Percentiles rank a stretch among this genome's conserved stretches.
Conservation (phyloP, 2,329 filamentous ascomycete species). For the Chalara sp. region DNA sequence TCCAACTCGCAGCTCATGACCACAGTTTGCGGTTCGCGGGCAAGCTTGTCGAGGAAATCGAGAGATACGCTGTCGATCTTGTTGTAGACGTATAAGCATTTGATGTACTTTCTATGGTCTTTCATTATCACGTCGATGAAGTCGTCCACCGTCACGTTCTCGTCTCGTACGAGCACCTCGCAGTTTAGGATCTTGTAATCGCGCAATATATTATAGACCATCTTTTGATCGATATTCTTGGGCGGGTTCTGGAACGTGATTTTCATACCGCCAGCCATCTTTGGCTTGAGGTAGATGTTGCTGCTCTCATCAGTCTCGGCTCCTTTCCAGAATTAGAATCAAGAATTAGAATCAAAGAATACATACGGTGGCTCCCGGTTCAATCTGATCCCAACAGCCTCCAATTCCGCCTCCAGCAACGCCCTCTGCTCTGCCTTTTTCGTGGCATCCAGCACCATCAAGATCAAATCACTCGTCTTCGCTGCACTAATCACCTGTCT, state of each 20-base stretch:
- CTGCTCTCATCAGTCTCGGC: slow-evolving; percentile 33
- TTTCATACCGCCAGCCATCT: slow-evolving; percentile 97
- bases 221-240: slow-evolving; percentile 91
- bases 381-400: slow-evolving; percentile 88
- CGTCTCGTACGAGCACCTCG: slow-evolving; percentile 91
- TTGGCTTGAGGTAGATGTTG: slow-evolving; percentile 94
- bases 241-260: slow-evolving; percentile 90
- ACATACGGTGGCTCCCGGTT: slow-evolving; percentile 84
- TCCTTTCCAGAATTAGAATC: not conserved
- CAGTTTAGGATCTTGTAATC: slow-evolving; percentile 99
- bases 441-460: slow-evolving; percentile 96
- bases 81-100: slow-evolving; percentile 95
- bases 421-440: slow-evolving; percentile 92
- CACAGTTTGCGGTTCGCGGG: slow-evolving; percentile 85
- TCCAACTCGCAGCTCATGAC: slow-evolving; percentile 98
- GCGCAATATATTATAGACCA: slow-evolving; percentile 93
- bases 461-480: slow-evolving; percentile 94
- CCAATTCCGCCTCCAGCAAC: slow-evolving; percentile 83
- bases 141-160: slow-evolving; percentile 93
- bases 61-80: slow-evolving; percentile 95
- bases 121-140: slow-evolving; percentile 99
- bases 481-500: slow-evolving; percentile 95
- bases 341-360: not conserved
- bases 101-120: slow-evolving; percentile 96
- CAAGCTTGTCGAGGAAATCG: slow-evolving; percentile 86